Conservation (phyloP, 2,329 filamentous ascomycete genomes). For the Monilinia aucupariae region DNA sequence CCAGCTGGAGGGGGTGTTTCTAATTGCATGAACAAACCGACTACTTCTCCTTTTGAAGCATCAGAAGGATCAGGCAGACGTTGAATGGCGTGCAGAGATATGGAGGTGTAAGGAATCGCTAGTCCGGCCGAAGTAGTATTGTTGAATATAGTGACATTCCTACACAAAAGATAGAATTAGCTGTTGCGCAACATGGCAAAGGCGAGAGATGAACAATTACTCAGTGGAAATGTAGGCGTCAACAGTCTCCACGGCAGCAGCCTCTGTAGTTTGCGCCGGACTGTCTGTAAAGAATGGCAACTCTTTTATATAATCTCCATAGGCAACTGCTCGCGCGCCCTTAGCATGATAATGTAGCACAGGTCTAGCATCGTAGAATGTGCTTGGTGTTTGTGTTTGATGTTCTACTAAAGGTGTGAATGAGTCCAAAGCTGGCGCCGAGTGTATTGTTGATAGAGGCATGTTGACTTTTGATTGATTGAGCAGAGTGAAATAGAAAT, state of each 20-base stretch:
- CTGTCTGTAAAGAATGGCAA: conserved; percentile 45
- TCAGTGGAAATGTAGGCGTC: conserved; percentile 56
- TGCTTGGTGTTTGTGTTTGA: conserved; percentile 64
- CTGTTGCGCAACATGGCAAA: conserved; percentile 16
- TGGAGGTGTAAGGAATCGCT: conserved; percentile 66
- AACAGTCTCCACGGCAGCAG: conserved; percentile 9
- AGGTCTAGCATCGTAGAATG: conserved; percentile 66
- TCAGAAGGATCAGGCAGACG: conserved; percentile 42
- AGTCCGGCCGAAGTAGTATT: conserved; percentile 52
- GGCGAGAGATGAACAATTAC: conserved; percentile 38
- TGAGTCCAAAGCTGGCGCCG: conserved; percentile 50
- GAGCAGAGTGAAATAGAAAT: background rate
- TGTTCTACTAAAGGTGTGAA: conserved; percentile 64
- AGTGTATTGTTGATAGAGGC: conserved; percentile 48
- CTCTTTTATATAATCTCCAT: conserved; percentile 47
- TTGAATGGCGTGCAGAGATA: conserved; percentile 71
- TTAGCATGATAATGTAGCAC: conserved; percentile 61
- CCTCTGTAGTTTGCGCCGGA: conserved; percentile 21
- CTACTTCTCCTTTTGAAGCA: conserved; percentile 37
- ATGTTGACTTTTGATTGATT: conserved; percentile 18
- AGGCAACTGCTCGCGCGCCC: conserved; percentile 53
- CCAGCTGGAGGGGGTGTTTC: conserved; percentile 52
- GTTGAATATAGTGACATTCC: conserved; percentile 61
- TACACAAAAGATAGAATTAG: conserved; percentile 26
- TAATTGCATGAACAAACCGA: conserved; percentile 61